These are phyloP conservation scores for Chlorella ohadii DNA, from an alignment of 139 green algal genomes.

Conservation along the genomic window DNA sequence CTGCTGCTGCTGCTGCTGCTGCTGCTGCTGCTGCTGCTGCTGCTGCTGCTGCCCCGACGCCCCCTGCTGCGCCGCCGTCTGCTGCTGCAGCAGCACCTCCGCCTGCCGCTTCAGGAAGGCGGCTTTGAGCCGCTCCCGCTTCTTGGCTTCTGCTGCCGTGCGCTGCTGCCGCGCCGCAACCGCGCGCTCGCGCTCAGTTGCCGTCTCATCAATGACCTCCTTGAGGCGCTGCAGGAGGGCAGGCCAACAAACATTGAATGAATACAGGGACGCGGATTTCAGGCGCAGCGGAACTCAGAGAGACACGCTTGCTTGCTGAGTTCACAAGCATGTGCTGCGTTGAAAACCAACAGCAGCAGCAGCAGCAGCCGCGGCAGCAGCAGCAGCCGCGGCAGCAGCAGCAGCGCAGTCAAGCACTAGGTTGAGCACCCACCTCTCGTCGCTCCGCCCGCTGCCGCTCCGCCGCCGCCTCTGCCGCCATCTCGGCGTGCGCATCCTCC, in stretches of 20 bases:
- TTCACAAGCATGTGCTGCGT: no score
- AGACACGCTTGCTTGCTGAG: no score
- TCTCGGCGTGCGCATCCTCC: slow-evolving; percentile 41
- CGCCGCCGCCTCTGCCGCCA: slow-evolving; percentile 15
- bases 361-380: no score
- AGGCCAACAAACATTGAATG: no score
- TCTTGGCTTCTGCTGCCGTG: slow-evolving; percentile 37
- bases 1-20: neutral
- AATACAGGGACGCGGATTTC: no score
- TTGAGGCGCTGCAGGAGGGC: slow-evolving; percentile 41
- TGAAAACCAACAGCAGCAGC: no score
- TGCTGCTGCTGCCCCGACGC: slow-evolving; percentile 11
- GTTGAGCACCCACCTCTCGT: slow-evolving; percentile 18
- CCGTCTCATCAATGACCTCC: slow-evolving; percentile 50
- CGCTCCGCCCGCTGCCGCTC: slow-evolving; percentile 36
- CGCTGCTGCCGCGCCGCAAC: slow-evolving; percentile 48
- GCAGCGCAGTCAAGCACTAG: no score
- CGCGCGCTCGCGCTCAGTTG: slow-evolving; percentile 45
- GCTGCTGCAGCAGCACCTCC: slow-evolving; percentile 27
- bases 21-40: neutral
- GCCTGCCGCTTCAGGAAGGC: slow-evolving; percentile 65
- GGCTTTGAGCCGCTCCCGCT: slow-evolving; percentile 66
- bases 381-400: neutral
- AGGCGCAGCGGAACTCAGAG: neutral
- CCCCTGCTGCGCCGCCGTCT: neutral